Evolutionary conservation across 257 asterid species (phyloP).

Genomic region (Solanum tarijense): DNA sequence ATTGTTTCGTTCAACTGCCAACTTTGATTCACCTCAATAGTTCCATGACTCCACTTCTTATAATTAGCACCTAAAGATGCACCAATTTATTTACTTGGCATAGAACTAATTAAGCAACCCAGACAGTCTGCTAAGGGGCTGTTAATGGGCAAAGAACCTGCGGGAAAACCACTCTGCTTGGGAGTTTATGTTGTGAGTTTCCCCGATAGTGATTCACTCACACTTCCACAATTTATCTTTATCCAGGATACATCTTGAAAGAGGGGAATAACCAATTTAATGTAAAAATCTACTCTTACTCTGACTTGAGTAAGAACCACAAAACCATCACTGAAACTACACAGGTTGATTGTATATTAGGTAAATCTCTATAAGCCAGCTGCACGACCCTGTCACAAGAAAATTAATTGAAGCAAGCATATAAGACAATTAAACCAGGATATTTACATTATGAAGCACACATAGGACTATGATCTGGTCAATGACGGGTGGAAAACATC

Average conservation of each 20-base stretch:
- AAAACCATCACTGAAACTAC: background rate
- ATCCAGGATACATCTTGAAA: background rate
- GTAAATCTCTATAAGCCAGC: background rate
- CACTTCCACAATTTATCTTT: background rate
- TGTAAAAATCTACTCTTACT: background rate
- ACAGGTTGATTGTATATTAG: background rate
- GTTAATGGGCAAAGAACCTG: background rate
- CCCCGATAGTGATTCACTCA: background rate
- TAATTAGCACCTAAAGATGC: background rate
- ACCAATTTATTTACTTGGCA: background rate
- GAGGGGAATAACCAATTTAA: background rate
- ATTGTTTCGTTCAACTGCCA: background rate
- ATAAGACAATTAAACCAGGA: background rate
- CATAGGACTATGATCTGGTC: background rate
- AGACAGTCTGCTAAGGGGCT: background rate
- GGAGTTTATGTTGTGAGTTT: background rate
- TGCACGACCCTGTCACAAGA: background rate
- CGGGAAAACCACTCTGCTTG: background rate
- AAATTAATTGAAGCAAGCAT: background rate
- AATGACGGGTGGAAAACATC: background rate
- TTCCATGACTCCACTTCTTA: background rate
- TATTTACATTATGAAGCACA: background rate
- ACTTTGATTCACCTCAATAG: background rate
- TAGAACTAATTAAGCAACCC: background rate
- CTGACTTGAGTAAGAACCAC: background rate